A percentile compares a stretch with the other conserved stretches of the same genome.
phyloP scores from a whole-genome alignment of 768 basidiomycete species.

The Exsudoporus frostii region DNA sequence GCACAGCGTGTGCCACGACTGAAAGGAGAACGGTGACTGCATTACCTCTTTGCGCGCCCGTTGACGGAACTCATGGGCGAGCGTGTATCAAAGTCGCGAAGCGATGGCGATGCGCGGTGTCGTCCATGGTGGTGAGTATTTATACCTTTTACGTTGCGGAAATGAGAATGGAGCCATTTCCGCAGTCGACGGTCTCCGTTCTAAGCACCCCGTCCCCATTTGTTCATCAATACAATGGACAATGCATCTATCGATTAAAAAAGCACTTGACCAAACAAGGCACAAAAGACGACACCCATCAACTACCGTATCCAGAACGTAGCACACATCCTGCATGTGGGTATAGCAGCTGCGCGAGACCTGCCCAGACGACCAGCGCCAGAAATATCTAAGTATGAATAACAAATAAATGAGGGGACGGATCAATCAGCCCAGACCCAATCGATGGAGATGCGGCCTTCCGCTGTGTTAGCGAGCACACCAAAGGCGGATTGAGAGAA shows the following conservation, averaged over 20 bases:
- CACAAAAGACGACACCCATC: conserved; percentile 25
- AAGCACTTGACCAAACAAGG: conserved; percentile 37
- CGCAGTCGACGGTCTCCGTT: conserved; percentile 4
- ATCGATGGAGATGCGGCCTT: conserved; percentile 53
- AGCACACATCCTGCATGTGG: conserved; percentile 26
- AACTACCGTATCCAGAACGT: conserved; percentile 25
- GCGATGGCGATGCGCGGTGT: background rate
- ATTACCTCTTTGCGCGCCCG: conserved; percentile 1
- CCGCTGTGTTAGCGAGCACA: conserved; percentile 36
- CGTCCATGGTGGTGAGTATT: background rate
- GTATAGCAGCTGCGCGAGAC: conserved; percentile 1
- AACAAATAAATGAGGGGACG: conserved; percentile 21
- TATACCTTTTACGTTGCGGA: conserved; percentile 13
- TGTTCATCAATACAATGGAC: background rate
- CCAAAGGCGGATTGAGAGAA: conserved; percentile 59
- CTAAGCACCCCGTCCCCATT: conserved; percentile 1
- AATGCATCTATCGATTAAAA: conserved; percentile 14
- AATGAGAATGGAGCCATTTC: conserved; percentile 9
- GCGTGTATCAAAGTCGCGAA: background rate
- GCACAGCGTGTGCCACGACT: background rate
- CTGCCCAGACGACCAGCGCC: conserved; percentile 25
- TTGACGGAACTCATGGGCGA: background rate
- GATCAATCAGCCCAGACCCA: conserved; percentile 45
- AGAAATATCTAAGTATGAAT: conserved; percentile 20
- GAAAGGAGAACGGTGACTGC: background rate